Percentiles rank a stretch among this genome's conserved stretches.
Evolutionary conservation across 164 flowering plant genomes (phyloP).

Genomic region (Berberis vulgaris): DNA sequence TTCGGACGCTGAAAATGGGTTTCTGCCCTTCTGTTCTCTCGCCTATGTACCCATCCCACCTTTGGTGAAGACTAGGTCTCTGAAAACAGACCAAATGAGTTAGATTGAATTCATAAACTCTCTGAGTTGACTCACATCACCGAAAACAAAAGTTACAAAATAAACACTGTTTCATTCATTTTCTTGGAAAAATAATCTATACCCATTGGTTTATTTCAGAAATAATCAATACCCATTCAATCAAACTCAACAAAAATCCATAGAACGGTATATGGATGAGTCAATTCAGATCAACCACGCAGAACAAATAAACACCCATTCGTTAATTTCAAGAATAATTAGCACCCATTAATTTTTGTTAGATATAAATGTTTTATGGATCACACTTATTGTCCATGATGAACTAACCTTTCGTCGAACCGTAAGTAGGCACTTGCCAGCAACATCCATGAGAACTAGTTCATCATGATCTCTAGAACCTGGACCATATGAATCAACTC

Average conservation of each 20-base stretch:
- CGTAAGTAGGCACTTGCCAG: conserved; percentile 78
- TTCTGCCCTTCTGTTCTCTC: conserved; percentile 66
- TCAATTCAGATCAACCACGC: too few relatives aligned
- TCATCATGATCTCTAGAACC: conserved; percentile 42
- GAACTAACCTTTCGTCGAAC: conserved; percentile 59
- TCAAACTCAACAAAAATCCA: too few relatives aligned
- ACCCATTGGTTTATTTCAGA: neutral
- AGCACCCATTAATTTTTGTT: too few relatives aligned
- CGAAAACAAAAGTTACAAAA: too few relatives aligned
- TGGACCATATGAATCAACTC: conserved; percentile 84
- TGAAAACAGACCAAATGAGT: conserved; percentile 8
- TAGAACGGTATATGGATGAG: neutral
- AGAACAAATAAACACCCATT: too few relatives aligned
- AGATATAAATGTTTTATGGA: too few relatives aligned
- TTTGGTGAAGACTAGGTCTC: conserved; percentile 87
- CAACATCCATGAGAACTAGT: conserved; percentile 78
- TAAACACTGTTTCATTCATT: too few relatives aligned
- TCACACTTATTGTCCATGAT: too few relatives aligned
- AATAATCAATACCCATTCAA: neutral
- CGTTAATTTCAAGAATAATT: too few relatives aligned
- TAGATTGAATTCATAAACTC: too few relatives aligned
- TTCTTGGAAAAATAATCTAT: neutral
- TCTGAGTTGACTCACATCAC: too few relatives aligned
- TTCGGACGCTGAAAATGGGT: conserved; percentile 72
- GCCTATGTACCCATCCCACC: conserved; percentile 90